These are phyloP conservation scores for Lipomyces yamadae DNA, from an alignment of 805 yeast genomes.

Conservation along the genomic window DNA sequence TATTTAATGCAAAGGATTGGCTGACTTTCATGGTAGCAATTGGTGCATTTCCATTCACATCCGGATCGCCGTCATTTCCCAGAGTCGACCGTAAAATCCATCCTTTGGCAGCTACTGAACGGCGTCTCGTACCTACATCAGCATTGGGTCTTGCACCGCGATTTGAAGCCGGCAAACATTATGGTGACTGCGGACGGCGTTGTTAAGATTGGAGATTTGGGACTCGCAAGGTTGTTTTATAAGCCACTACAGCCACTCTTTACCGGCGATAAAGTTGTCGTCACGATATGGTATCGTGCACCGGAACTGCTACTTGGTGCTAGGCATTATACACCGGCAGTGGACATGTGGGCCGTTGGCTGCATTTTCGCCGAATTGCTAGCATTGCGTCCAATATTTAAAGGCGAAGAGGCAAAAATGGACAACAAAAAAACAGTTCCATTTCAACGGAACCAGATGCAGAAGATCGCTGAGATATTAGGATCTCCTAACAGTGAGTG, in stretches of 20 bases:
- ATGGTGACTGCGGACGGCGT: slow-evolving; percentile 90
- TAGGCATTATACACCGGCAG: slow-evolving; percentile 53
- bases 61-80: slow-evolving; percentile 83
- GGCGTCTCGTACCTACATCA: slow-evolving; percentile 92
- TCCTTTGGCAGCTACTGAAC: slow-evolving; percentile 88
- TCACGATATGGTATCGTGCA: slow-evolving; percentile 59
- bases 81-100: slow-evolving; percentile 75
- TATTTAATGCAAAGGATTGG: neutral
- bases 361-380: slow-evolving; percentile 83
- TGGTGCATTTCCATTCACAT: slow-evolving; percentile 91
- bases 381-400: slow-evolving; percentile 88
- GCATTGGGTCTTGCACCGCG: slow-evolving; percentile 96
- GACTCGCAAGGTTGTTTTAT: slow-evolving; percentile 57
- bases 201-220: slow-evolving; percentile 92
- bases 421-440: slow-evolving; percentile 93
- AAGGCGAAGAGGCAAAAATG: slow-evolving; percentile 97
- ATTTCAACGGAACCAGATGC: slow-evolving; percentile 89
- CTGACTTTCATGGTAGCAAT: slow-evolving; percentile 54
- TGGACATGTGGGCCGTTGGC: slow-evolving; percentile 63
- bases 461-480: slow-evolving; percentile 86
- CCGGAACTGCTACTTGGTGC: slow-evolving; percentile 56
- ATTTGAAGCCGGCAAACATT: slow-evolving; percentile 95
- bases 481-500: slow-evolving; percentile 73
- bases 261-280: slow-evolving; percentile 47
- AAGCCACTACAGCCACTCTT: slow-evolving; percentile 71